Evolutionary conservation across 2,329 filamentous ascomycete genomes (phyloP).

Genomic region (Trichoderma asperellum): DNA sequence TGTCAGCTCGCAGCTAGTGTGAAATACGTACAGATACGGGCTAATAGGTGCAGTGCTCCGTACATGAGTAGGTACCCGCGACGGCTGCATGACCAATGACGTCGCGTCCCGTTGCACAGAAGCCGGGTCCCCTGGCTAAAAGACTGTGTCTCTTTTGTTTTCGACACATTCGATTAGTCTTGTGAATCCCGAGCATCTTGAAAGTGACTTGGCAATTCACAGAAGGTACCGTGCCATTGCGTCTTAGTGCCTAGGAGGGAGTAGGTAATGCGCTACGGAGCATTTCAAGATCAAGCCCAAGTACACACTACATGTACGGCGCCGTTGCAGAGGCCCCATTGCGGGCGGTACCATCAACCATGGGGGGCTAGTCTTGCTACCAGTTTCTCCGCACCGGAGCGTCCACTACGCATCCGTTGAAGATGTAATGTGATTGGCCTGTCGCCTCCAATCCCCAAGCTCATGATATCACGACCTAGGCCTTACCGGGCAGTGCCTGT

Average conservation of each 20-base stretch:
- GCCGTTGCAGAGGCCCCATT: not conserved
- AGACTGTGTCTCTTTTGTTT: not conserved
- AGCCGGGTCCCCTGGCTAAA: conserved; percentile 6
- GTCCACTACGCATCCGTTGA: not conserved
- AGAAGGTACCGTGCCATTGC: not conserved
- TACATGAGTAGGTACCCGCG: conserved; percentile 1
- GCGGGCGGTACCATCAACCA: not conserved
- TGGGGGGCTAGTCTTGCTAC: not conserved
- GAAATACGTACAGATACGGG: conserved; percentile 1
- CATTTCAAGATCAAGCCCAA: not conserved
- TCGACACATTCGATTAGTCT: not conserved
- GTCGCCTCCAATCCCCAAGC: not conserved
- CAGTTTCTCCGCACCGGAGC: conserved; percentile 22
- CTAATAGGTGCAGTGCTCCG: conserved; percentile 1
- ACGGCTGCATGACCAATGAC: conserved; percentile 21
- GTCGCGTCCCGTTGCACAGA: conserved; percentile 21
- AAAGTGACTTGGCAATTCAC: not conserved
- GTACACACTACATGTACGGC: not conserved
- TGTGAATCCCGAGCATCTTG: not conserved
- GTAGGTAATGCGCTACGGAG: not conserved
- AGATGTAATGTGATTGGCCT: conserved; percentile 19
- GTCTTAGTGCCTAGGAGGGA: too few relatives aligned
- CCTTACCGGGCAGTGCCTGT: not conserved
- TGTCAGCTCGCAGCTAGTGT: not conserved
- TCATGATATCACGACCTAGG: conserved; percentile 12